Evolutionary conservation across 129 eudicot genomes (phyloP).

Genomic region (Arctium minus): DNA sequence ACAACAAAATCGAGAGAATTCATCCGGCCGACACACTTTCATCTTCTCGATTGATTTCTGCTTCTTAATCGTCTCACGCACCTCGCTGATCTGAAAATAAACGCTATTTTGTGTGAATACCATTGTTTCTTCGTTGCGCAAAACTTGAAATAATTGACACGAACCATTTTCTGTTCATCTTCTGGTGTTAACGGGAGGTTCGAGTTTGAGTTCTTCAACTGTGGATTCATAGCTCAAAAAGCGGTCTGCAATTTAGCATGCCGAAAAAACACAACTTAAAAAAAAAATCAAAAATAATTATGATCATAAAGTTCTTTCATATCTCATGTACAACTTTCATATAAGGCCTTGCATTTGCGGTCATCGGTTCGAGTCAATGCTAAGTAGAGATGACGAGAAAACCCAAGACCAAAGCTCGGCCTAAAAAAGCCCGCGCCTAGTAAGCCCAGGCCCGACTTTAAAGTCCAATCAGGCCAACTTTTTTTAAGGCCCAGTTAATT

Average conservation of each 20-base stretch:
- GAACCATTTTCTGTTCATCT: slow-evolving; percentile 38
- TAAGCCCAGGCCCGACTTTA: neutral
- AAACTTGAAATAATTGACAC: neutral
- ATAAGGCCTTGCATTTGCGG: neutral
- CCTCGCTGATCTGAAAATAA: slow-evolving; percentile 36
- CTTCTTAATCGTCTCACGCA: slow-evolving; percentile 47
- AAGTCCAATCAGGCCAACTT: neutral
- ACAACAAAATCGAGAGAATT: slow-evolving; percentile 43
- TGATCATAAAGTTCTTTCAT: neutral
- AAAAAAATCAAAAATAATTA: neutral
- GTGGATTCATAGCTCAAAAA: slow-evolving; percentile 25
- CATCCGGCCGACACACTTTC: slow-evolving; percentile 37
- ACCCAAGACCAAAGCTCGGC: no score
- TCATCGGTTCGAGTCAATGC: neutral
- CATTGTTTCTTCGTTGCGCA: neutral
- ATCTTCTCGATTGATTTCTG: slow-evolving; percentile 39
- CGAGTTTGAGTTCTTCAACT: slow-evolving; percentile 23
- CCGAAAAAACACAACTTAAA: neutral
- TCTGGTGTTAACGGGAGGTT: slow-evolving; percentile 26
- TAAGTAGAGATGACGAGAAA: no score
- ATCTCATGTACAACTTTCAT: neutral
- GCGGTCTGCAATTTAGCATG: neutral
- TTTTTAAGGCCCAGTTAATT: neutral
- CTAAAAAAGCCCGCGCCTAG: no score
- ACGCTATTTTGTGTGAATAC: neutral